phyloP scores from a whole-genome alignment of 192 early-diverging fungal species.

The Phlyctochytrium bullatum region DNA sequence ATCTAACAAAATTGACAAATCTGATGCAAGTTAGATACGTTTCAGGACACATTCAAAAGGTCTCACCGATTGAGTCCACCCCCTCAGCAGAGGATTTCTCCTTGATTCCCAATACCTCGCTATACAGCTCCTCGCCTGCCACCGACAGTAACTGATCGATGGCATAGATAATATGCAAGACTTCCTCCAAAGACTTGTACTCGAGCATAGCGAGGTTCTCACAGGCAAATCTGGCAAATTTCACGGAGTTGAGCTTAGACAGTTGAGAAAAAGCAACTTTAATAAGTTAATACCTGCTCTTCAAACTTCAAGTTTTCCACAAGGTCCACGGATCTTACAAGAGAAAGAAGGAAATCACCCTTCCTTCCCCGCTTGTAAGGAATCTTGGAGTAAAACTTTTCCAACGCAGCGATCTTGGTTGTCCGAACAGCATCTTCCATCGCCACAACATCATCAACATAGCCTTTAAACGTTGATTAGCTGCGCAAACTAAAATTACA shows the following conservation, averaged over 20 bases:
- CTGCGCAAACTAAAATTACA: slow-evolving; percentile 66
- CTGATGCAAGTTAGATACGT: slow-evolving; percentile 18
- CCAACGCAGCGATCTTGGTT: slow-evolving; percentile 1
- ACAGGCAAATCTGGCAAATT: slow-evolving; percentile 74
- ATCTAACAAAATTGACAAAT: slow-evolving; percentile 13
- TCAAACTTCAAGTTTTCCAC: background rate
- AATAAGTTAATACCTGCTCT: background rate
- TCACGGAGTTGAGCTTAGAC: slow-evolving; percentile 2
- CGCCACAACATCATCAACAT: background rate
- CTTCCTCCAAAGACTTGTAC: slow-evolving; percentile 79
- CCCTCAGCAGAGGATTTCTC: background rate
- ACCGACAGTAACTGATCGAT: slow-evolving; percentile 72
- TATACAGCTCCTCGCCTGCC: slow-evolving; percentile 59
- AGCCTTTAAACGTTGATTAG: slow-evolving; percentile 19
- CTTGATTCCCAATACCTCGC: slow-evolving; percentile 20
- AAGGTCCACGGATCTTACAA: background rate
- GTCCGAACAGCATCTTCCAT: background rate
- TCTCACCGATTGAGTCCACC: background rate
- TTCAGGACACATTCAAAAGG: slow-evolving; percentile 34
- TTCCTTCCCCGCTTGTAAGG: background rate
- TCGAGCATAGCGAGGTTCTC: slow-evolving; percentile 80
- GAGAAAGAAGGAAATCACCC: background rate
- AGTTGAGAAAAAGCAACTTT: background rate
- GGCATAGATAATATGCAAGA: slow-evolving; percentile 70
- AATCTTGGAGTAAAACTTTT: slow-evolving; percentile 3